Evolutionary conservation across 169 alveolate species (phyloP), one percentile per base, ranked within the genome.

Genomic region (Besnoitia besnoiti): DNA sequence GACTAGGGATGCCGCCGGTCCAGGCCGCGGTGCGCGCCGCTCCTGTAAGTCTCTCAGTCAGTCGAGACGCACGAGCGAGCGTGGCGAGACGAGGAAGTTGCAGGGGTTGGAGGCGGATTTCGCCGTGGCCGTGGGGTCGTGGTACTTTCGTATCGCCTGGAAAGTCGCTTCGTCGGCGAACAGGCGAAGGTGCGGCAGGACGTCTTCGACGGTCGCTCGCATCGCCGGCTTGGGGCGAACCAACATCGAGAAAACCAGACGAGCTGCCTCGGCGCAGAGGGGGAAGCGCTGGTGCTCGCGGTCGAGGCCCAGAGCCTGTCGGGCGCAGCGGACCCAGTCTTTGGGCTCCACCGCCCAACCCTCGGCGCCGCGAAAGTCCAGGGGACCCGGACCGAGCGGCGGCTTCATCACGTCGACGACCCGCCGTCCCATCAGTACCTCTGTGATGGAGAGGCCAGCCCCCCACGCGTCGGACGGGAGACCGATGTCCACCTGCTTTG

Each of bases 401-500:
- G 94, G 94, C 91, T 94, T 96, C 90, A 96, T 82, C 77, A 93
- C 90, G 77, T 96, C 98, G 24, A 96, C 98, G 75, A 96, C 96
- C 37, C 98, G 92, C 37, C 96, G 92, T 5, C 98, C 98, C 40
- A 93, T 62, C 49, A 96, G 87, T 14, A 96, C 98, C 50, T 96
- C 98, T 67, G 97, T 95, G 4, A 96, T 96, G 14, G 98, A 96
- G 44, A 96, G 94, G 49, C 98, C 98, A 61, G 98, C 96, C 33
- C 98, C 98, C 98, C 98, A 96, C 59, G 98, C 96, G 91, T 96
- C 98, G 27, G 98, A 95, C 27, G 97, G 73, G n/a, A 94, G 93
- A 1, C 94, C 97, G 0, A 96, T 96, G 49, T 91, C 97, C 44
- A 96, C 95, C 62, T 91, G 94, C 77, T 93, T 94, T 0, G 98